Evolutionary conservation across 2,329 filamentous ascomycete genomes (phyloP), one percentile per base, ranked within the genome.

Genomic region (Aureobasidium sp.): DNA sequence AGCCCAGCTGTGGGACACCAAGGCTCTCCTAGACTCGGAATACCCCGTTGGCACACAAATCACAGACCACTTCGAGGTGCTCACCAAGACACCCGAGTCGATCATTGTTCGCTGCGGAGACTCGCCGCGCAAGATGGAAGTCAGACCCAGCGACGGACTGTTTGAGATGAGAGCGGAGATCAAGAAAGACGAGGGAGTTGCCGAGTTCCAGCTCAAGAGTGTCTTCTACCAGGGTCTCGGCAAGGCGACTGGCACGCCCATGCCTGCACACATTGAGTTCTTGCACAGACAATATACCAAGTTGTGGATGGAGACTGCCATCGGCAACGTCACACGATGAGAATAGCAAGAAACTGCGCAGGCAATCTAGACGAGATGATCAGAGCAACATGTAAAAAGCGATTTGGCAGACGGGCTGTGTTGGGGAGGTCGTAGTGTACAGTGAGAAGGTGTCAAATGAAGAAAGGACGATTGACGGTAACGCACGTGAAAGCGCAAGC

Each of bases 31-130:
- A 6, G 66, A 72, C n/a, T 83, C 77, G 61, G 77, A 65, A 10
- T 89, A 89, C 68, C 79, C 84, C 21, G 76, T 79, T 40, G 86
- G 86, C 35, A 87, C 86, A 0, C 69, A 77, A 42, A 81, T 89
- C 61, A 87, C 83, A 3, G 85, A 89, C 69, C 86, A 89, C 71
- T 89, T 89, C 68, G 84, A 89, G 70, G 85, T 89, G 0, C 74
- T 89, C 0, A 81, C 84, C 57, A 86, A 86, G 73, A 84, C 81
- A 0, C 74, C 80, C 0, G 78, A 77, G 7, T 75, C 78, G 11
- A 85, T 89, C 62, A 78, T 84, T 0, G 78, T 89, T 23, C 82
- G 86, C 23, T 86, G 83, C 65, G 86, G 86, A 17, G 86, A 85
- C 63, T 82, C 82, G 1, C 86, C 86, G 0, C 76, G 82, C 23